Evolutionary conservation across 805 yeast genomes (phyloP), one percentile per base, ranked within the genome.

Genomic region (Clavispora fructus): DNA sequence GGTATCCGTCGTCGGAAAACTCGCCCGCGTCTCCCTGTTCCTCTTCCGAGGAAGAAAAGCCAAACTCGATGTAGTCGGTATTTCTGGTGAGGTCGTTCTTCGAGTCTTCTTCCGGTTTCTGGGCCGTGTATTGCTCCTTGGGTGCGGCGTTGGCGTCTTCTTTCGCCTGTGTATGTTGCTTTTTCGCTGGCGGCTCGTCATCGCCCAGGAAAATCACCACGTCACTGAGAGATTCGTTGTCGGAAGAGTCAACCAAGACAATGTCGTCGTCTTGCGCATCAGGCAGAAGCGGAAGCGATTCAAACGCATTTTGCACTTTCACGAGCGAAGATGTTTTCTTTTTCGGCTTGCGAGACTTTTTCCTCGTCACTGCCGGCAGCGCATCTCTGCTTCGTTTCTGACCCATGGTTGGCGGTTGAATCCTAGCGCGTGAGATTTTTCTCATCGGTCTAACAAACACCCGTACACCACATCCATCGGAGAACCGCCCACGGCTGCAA

Each of bases 41-140:
- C 2, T 66, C 72, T 6, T 68, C 78, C 7, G 77, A 74, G 1
- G 77, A 73, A 6, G 72, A 65, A 43, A 74, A 69, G 12, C 78
- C 83, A 59, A 80, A 78, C 11, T 75, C 80, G 17, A 80, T 80
- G 52, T 74, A 80, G 46, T 80, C 84, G 42, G 67, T 69, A 47
- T 78, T 75, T 33, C 68, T 65, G 1, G 75, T 56, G 4, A 77
- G 58, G 35, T 67, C 77, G 47, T 75, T 73, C 16, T 44, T 49
- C 7, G 48, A 12, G 33, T 46, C 55, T 43, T 52, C 44, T 44
- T 33, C 13, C 13, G 37, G 37, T 7, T n/a, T 11, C 13, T 32
- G 19, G n/a, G 37, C 23, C 5, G 37, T 33, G 13, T 9, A 33
- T 17, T 14, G 49, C 44, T 47, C 46, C 43, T 54, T 53, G 4